Conservation (phyloP, 768 basidiomycete species). For the Chlorophyllum brunneum region DNA sequence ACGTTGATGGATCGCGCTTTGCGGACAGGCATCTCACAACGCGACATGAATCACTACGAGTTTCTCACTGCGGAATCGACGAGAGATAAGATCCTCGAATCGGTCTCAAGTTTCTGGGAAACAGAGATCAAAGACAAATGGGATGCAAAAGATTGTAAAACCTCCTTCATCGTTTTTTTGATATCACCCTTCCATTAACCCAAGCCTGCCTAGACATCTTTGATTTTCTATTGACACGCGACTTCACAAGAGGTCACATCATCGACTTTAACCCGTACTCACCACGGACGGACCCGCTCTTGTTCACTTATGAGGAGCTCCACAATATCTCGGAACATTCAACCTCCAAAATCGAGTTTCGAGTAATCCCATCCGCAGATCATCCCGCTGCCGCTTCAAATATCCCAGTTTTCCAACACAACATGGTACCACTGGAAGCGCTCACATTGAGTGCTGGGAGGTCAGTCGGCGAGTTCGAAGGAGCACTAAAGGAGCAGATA, state of each 20-base stretch:
- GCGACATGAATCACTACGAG: constrained; percentile 87
- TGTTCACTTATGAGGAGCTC: constrained; percentile 83
- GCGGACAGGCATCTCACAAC: constrained; percentile 74
- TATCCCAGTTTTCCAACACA: constrained; percentile 76
- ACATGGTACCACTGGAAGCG: constrained; percentile 90
- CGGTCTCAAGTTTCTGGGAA: constrained; percentile 65
- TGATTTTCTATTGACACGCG: constrained; percentile 83
- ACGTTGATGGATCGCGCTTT: neutral
- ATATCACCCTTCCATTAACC: neutral
- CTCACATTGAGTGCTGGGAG: constrained; percentile 74
- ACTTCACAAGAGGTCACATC: constrained; percentile 71
- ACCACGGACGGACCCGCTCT: constrained; percentile 78
- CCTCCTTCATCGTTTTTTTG: neutral
- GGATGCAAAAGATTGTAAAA: constrained; percentile 62
- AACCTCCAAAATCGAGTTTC: constrained; percentile 36
- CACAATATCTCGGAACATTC: constrained; percentile 28
- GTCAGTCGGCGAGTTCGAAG: constrained; percentile 69
- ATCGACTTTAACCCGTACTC: constrained; percentile 92
- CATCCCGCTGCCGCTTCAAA: constrained; percentile 69
- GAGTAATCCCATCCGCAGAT: constrained; percentile 67
- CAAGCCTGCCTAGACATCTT: constrained; percentile 58
- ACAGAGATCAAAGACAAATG: constrained; percentile 50
- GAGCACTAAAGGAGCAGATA: constrained; percentile 57
- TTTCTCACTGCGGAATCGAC: constrained; percentile 68
- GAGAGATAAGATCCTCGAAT: constrained; percentile 44